phyloP scores from a whole-genome alignment of 129 eudicot genomes.

The Flaveria robusta region DNA sequence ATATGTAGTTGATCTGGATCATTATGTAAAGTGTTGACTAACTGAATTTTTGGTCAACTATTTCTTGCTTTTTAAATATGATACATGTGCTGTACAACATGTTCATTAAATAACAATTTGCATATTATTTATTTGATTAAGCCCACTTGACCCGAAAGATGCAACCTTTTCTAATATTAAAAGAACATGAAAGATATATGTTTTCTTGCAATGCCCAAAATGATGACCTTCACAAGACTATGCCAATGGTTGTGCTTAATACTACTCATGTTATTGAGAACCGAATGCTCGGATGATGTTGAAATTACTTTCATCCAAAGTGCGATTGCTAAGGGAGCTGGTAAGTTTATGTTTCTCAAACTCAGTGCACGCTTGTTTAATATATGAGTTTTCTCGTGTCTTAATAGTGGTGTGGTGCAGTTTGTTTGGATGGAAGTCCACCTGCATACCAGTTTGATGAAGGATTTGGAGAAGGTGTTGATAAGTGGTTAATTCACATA shows the following conservation, averaged over 20 bases:
- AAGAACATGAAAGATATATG: constrained; percentile 29
- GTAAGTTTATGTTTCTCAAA: constrained; percentile 31
- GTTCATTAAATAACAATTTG: constrained; percentile 10
- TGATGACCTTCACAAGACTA: constrained; percentile 28
- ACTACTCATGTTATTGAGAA: constrained; percentile 21
- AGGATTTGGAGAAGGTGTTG: constrained; percentile 49
- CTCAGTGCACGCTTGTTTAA: background rate
- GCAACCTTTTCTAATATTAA: constrained; percentile 24
- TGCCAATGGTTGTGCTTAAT: constrained; percentile 36
- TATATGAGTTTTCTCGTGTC: background rate
- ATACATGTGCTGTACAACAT: constrained; percentile 31
- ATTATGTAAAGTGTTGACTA: constrained; percentile 14
- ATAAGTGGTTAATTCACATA: constrained; percentile 57
- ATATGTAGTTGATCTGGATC: constrained; percentile 14
- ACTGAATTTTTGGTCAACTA: constrained; percentile 21
- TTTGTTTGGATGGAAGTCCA: constrained; percentile 70
- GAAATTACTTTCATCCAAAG: constrained; percentile 40
- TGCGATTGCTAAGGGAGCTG: constrained; percentile 58
- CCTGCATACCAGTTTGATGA: constrained; percentile 55
- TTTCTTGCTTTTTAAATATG: constrained; percentile 1
- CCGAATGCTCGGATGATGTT: constrained; percentile 41
- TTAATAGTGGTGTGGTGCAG: constrained; percentile 34
- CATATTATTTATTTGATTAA: background rate
- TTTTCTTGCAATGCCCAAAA: constrained; percentile 13
- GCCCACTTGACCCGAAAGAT: constrained; percentile 27